A percentile compares a stretch with the other conserved stretches of the same genome.
Conservation (phyloP, 2,329 filamentous ascomycete genomes). For the Lasiodiplodia hormozganensis region DNA sequence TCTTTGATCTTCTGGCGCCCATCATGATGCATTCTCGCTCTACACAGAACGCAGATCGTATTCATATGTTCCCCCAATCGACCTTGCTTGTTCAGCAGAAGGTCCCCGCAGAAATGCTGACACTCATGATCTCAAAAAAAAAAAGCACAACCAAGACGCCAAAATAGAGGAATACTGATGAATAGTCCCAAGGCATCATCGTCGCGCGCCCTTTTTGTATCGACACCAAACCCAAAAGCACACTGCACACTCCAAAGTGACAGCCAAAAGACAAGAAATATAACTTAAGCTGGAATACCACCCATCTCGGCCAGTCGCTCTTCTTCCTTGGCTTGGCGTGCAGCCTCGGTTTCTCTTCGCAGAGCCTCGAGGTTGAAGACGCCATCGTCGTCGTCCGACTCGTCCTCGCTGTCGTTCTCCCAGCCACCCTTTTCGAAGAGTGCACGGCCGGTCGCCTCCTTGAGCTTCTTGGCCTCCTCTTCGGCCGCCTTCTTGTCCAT, state of each 20-base stretch:
- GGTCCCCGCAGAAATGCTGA: conserved; percentile 10
- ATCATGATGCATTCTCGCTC: conserved; percentile 14
- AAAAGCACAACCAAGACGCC: conserved; percentile 1
- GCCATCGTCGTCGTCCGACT: conserved; percentile 67
- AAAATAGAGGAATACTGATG: conserved; percentile 16
- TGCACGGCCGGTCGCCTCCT: conserved; percentile 93
- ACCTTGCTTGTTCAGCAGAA: conserved; percentile 11
- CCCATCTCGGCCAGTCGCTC: conserved; percentile 59
- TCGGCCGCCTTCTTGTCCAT: conserved; percentile 96
- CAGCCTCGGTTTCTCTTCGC: conserved; percentile 81
- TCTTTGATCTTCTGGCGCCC: not conserved
- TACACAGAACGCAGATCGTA: conserved; percentile 10
- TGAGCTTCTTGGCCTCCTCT: conserved; percentile 85
- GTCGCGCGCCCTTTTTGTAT: conserved; percentile 23
- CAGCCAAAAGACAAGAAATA: not conserved
- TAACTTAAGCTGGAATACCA: not conserved
- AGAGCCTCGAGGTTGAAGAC: conserved; percentile 83
- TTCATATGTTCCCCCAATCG: conserved; percentile 8
- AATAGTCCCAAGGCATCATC: conserved; percentile 12
- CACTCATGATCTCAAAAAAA: not conserved
- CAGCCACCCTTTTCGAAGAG: conserved; percentile 98
- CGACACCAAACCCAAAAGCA: conserved; percentile 16
- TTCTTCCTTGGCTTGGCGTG: conserved; percentile 78
- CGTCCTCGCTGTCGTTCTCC: conserved; percentile 68
- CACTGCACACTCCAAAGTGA: not conserved